Conservation (phyloP, 306 rosid species). For the Acmispon strigosus region DNA sequence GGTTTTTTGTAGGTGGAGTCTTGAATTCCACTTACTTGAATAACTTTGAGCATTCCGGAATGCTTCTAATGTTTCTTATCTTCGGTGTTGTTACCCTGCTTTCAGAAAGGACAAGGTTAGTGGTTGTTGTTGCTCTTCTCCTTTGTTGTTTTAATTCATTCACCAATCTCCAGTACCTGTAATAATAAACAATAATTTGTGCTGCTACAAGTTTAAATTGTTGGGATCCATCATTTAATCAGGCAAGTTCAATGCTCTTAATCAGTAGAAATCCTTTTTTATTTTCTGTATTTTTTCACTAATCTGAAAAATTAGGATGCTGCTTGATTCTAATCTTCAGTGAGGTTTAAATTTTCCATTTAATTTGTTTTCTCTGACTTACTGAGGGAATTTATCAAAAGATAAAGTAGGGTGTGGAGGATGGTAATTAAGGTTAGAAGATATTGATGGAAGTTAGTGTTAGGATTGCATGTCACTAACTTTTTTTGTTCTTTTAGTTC, state of each 20-base stretch:
- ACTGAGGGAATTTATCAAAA: background rate
- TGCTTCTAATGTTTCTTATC: slow-evolving; percentile 83
- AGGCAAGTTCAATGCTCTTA: background rate
- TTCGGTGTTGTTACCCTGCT: slow-evolving; percentile 53
- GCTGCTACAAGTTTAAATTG: background rate
- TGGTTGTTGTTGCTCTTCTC: background rate
- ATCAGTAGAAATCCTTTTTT: background rate
- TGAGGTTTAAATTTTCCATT: background rate
- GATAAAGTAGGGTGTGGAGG: background rate
- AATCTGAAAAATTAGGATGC: background rate
- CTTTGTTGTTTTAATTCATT: background rate
- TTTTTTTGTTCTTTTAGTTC: background rate
- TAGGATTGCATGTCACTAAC: background rate
- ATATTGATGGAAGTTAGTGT: background rate
- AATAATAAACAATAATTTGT: background rate
- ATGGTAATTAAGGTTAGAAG: background rate
- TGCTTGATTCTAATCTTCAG: background rate
- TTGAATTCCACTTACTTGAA: slow-evolving; percentile 73
- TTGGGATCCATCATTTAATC: background rate
- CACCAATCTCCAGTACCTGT: background rate
- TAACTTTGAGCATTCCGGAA: slow-evolving; percentile 81
- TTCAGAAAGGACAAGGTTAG: slow-evolving; percentile 64
- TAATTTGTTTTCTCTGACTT: background rate
- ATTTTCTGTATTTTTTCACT: background rate
- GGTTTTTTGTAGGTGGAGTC: slow-evolving; percentile 51